Evolutionary conservation across 116 monocot genomes (phyloP), one percentile per base, ranked within the genome.

Genomic region (Trichopus zeylanicus): DNA sequence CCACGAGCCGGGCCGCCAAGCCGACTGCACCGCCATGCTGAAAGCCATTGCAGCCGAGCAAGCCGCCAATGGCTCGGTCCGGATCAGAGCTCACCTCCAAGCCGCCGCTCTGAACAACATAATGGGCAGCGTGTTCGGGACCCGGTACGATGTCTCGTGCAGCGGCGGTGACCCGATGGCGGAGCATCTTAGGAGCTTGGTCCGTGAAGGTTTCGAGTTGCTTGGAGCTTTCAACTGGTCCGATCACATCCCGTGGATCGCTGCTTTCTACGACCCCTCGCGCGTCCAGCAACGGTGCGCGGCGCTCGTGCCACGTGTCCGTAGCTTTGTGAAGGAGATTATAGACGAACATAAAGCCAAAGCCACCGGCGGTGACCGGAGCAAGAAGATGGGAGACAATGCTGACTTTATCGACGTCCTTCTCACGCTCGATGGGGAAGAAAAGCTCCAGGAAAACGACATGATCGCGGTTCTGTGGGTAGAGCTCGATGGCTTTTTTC

Each of bases 401-500:
- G 82, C 70, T 0, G 91, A 91, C 62, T 84, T 84, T 58, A 82
- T 91, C 10, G 80, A 84, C 69, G 84, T 92, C 5, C 69, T 92
- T 3, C 76, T 92, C 19, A 73, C 78, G 0, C 60, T 92, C 7
- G 72, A 81, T 4, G 92, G 75, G 12, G 73, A 87, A 19, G 80
- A 83, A 46, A 78, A 75, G 61, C 78, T 87, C 11, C 47, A 51
- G 7, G 75, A 87, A n/a, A 69, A 84, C 22, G 92, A 92, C 69
- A 87, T 87, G 81, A 63, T 87, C 18, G 92, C 87, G 29, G 78
- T 92, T 12, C 66, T 92, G 8, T 92, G 92, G 92, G 92, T 92
- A 75, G 6, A 46, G 63, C 49, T 2, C 4, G 23, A 19, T 9
- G 23, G 22, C 64, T 18, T 39, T 31, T 48, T 2, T 67, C 19